A percentile compares a stretch with the other conserved stretches of the same genome.
Evolutionary conservation across 2,329 filamentous ascomycete genomes (phyloP).

Genomic region (Penicillium expansum): DNA sequence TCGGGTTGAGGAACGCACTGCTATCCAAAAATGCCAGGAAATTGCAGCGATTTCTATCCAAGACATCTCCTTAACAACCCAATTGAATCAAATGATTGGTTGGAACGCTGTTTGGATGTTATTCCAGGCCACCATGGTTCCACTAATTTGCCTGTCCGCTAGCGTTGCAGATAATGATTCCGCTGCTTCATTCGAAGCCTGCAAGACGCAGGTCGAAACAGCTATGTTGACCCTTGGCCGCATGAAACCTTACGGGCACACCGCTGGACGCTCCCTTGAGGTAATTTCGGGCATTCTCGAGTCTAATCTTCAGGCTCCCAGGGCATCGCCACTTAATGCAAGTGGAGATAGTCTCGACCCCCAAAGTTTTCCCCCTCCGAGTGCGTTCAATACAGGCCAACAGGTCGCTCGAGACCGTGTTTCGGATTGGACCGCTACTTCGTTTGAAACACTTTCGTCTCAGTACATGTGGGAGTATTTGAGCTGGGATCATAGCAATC

Average conservation of each 20-base stretch:
- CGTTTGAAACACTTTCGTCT: slow-evolving; percentile 7
- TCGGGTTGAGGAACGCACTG: slow-evolving; percentile 60
- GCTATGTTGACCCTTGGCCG: slow-evolving; percentile 13
- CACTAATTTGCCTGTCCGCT: slow-evolving; percentile 45
- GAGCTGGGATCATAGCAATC: slow-evolving; percentile 9
- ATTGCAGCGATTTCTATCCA: slow-evolving; percentile 67
- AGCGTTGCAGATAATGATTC: slow-evolving; percentile 1
- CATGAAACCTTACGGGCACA: slow-evolving; percentile 13
- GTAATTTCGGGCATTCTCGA: slow-evolving; percentile 13
- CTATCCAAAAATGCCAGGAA: slow-evolving; percentile 65
- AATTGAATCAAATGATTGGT: slow-evolving; percentile 67
- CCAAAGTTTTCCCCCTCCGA: neutral
- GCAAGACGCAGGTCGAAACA: slow-evolving; percentile 13
- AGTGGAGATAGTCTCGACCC: neutral
- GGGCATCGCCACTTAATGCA: slow-evolving; percentile 19
- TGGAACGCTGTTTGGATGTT: slow-evolving; percentile 78
- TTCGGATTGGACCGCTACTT: slow-evolving; percentile 8
- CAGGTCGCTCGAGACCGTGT: neutral
- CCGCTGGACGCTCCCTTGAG: slow-evolving; percentile 11
- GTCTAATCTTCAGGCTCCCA: neutral
- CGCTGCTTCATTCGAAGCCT: slow-evolving; percentile 3
- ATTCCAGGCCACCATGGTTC: slow-evolving; percentile 75
- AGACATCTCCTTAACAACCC: slow-evolving; percentile 66
- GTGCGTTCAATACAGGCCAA: neutral
- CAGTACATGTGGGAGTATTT: slow-evolving; percentile 16